phyloP scores from a whole-genome alignment of 2,329 filamentous ascomycete genomes.

The Diaporthe australafricana region DNA sequence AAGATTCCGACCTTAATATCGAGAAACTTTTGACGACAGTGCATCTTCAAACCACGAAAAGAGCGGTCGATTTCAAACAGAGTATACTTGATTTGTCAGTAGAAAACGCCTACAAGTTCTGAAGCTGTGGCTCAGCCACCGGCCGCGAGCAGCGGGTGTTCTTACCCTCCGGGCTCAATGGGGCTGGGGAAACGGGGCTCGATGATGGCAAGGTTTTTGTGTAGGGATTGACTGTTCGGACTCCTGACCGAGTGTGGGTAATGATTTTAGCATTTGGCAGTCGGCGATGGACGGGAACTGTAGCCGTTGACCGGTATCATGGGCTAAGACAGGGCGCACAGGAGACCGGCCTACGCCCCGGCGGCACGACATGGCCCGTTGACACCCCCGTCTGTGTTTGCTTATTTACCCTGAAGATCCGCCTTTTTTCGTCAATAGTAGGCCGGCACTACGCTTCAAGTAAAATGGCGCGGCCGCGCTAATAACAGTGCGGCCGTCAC shows the following conservation, averaged over 20 bases:
- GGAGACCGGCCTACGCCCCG: background rate
- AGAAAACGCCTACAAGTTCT: background rate
- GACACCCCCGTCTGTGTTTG: background rate
- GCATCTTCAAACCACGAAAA: too few species aligned
- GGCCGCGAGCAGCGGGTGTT: background rate
- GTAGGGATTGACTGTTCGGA: constrained; percentile 8
- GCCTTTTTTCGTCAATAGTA: constrained; percentile 12
- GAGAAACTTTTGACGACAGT: too few species aligned
- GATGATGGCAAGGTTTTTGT: background rate
- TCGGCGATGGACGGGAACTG: background rate
- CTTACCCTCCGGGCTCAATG: background rate
- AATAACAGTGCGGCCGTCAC: background rate
- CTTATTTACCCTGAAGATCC: background rate
- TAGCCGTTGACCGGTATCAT: constrained; percentile 5
- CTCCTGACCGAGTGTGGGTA: constrained; percentile 16
- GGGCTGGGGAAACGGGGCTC: background rate
- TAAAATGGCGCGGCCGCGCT: constrained; percentile 19
- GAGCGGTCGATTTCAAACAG: background rate
- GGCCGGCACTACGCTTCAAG: background rate
- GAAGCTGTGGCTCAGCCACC: background rate
- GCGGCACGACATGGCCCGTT: background rate
- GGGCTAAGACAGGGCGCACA: constrained; percentile 15
- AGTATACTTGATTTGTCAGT: background rate
- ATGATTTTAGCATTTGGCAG: background rate
- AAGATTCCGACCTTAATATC: too few species aligned